Base-by-base conservation (phyloP, 208 protist genomes). In the Leishmania aethiopica region DNA sequence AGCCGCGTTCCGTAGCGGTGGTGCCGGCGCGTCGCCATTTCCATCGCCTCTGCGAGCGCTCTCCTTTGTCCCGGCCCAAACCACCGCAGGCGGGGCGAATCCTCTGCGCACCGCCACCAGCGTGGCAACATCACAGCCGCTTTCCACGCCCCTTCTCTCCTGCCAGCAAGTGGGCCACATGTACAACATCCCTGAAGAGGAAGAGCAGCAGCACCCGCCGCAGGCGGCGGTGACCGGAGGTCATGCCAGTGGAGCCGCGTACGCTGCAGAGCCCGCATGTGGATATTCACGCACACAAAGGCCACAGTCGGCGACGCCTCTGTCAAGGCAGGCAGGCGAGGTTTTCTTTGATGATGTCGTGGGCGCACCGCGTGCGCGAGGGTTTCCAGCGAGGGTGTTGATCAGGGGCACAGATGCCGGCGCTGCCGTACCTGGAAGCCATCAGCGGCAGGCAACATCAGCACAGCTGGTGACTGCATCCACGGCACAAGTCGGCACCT, bases 131-230 rank as follows among this genome's bases (percentile, higher is more conserved):
- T 15, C 73, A 17, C 73, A 47, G n/a, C n/a, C 19, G 15, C 10
- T 49, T n/a, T 17, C 75, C 8, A 51, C 57, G 3, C 47, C 75
- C 8, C 57, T 42, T 11, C 57, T 3, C 10, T 42, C 55, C 53
- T 59, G 37, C 4, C 53, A 49, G 3, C 17, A 47, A 15, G 57
- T 47, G 32, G 13, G 53, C 40, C 47, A 66, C 75, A 35, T 64
- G 35, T 77, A 77, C 73, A 77, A 77, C 73, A 77, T 77, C n/a
- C 35, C 73, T 42, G 51, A 62, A 17, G 51, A 57, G 47, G 47
- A 59, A 28, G 73, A 77, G 32, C 51, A 62, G 11, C 73, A 62
- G 53, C 51, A 57, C 32, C 73, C 64, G 51, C 19, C 19, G 73
- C 15, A 55, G 51, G 35, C 53, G 51, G 73, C n/a, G 70, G 32